Percentiles rank a stretch among this genome's conserved stretches.
phyloP scores from a whole-genome alignment of 805 yeast species.

The Wickerhamiella parazyma region DNA sequence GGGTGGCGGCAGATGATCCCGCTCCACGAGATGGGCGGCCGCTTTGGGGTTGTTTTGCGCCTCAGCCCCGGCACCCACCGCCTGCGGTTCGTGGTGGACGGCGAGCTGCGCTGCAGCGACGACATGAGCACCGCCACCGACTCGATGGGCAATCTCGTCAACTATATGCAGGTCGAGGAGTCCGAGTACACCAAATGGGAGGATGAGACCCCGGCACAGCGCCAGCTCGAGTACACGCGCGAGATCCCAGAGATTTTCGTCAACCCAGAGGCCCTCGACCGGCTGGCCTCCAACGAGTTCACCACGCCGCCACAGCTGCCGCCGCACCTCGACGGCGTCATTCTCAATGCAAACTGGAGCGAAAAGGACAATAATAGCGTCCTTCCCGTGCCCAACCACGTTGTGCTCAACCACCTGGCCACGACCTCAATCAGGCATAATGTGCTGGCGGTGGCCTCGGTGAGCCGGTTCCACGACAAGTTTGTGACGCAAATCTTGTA shows the following conservation, averaged over 20 bases:
- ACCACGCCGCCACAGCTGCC: constrained; percentile 93
- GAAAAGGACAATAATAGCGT: constrained; percentile 83
- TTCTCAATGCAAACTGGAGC: constrained; percentile 55
- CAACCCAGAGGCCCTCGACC: constrained; percentile 32
- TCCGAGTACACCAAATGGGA: constrained; percentile 10
- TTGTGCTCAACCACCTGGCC: constrained; percentile 86
- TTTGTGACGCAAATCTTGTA: constrained; percentile 85
- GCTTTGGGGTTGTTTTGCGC: constrained; percentile 24
- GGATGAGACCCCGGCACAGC: constrained; percentile 10
- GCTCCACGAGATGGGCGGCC: constrained; percentile 33
- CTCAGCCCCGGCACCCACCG: constrained; percentile 82
- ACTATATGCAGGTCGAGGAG: constrained; percentile 40
- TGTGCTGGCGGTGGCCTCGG: constrained; percentile 84
- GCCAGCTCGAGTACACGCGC: constrained; percentile 45
- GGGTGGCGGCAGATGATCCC: constrained; percentile 99
- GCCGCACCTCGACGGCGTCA: constrained; percentile 90
- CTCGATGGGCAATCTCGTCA: constrained; percentile 90
- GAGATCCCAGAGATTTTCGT: constrained; percentile 33
- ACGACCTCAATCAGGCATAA: constrained; percentile 89
- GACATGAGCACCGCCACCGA: constrained; percentile 93
- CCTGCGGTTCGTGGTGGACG: constrained; percentile 85
- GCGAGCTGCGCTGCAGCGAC: constrained; percentile 80
- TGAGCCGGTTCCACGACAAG: constrained; percentile 80
- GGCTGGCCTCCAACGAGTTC: constrained; percentile 28
- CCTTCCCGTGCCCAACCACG: constrained; percentile 87